Evolutionary conservation across 371 early-diverging fungal genomes (phyloP).

Genomic region (Mucor circinelloides): DNA sequence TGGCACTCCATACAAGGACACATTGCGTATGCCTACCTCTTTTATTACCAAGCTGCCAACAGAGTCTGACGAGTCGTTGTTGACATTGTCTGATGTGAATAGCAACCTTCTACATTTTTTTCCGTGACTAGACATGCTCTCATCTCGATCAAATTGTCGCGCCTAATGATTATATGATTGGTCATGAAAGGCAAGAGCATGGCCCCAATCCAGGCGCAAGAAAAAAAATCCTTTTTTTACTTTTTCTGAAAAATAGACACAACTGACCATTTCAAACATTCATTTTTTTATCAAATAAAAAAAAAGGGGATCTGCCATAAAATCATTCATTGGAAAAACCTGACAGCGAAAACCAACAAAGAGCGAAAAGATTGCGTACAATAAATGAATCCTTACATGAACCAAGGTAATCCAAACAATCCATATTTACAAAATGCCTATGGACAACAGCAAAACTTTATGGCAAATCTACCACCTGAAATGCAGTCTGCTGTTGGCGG

Average conservation of each 20-base stretch:
- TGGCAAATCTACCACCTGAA: slow-evolving; percentile 39
- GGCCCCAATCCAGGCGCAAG: neutral
- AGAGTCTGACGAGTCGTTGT: neutral
- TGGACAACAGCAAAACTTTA: slow-evolving; percentile 28
- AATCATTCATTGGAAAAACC: neutral
- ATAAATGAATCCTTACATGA: slow-evolving; percentile 39
- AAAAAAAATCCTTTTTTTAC: neutral
- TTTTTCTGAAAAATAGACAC: neutral
- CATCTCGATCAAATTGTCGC: neutral
- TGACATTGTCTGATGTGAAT: neutral
- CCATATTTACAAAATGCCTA: slow-evolving; percentile 32
- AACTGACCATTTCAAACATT: neutral
- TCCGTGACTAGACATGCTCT: neutral
- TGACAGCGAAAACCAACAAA: neutral
- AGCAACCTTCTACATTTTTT: neutral
- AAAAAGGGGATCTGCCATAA: neutral
- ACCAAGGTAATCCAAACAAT: slow-evolving; percentile 30
- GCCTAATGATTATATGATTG: neutral
- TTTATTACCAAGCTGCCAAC: neutral
- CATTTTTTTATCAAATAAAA: neutral
- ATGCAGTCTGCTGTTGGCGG: slow-evolving; percentile 17
- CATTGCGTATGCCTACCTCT: neutral
- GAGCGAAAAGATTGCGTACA: neutral
- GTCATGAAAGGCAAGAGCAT: neutral
- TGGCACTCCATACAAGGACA: neutral